Conservation (phyloP, 73 alveolate species). For the Tetrahymena elliotti region DNA sequence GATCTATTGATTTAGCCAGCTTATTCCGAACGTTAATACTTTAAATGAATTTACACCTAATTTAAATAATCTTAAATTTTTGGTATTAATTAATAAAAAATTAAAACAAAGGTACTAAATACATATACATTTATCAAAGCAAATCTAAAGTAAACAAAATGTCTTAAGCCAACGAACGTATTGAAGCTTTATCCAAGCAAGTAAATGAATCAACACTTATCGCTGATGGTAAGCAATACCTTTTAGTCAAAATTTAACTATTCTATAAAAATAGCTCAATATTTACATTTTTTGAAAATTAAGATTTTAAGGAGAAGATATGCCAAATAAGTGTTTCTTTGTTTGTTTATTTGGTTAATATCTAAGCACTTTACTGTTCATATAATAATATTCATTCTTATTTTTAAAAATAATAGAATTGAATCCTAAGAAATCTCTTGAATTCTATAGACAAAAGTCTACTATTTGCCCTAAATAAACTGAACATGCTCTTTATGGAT, state of each 20-base stretch:
- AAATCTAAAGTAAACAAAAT: not conserved
- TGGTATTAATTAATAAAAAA: not conserved
- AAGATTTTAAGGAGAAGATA: not conserved
- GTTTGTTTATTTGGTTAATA: not conserved
- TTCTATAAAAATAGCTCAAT: not conserved
- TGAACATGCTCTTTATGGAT: not conserved
- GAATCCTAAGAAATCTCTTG: not conserved
- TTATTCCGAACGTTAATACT: not conserved
- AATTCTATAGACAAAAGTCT: not conserved
- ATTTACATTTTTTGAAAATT: not conserved
- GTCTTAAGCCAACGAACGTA: conserved; percentile 1
- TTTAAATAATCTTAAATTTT: not conserved
- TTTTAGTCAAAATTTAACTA: not conserved
- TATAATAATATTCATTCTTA: not conserved
- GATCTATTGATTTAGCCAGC: not conserved
- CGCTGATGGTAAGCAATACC: not conserved
- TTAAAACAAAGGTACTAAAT: not conserved
- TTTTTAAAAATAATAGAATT: not conserved
- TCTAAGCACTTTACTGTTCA: not conserved
- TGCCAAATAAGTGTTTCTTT: not conserved
- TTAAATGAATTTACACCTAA: not conserved
- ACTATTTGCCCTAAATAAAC: not conserved
- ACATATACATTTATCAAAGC: not conserved
- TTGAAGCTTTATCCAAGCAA: not conserved
- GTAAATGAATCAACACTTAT: not conserved